Percentiles rank a stretch among this genome's conserved stretches.
Conservation (phyloP, 2,329 filamentous ascomycete genomes). For the Penicillium sp. region DNA sequence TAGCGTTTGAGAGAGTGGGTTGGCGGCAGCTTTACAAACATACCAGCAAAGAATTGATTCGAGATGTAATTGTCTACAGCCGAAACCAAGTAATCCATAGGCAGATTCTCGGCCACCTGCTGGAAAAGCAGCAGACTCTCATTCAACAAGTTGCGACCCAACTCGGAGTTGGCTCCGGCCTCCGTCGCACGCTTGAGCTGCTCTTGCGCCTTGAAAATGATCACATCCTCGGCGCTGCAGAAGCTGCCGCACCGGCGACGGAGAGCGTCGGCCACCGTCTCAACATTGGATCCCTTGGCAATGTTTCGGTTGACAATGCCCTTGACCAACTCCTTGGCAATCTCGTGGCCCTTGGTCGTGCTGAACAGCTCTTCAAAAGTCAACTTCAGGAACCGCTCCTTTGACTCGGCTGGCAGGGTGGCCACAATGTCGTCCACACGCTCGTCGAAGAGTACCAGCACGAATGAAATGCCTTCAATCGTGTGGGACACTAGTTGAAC, state of each 20-base stretch:
- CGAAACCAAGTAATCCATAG: conserved; percentile 74
- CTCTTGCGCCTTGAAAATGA: conserved; percentile 98
- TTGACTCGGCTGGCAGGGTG: conserved; percentile 69
- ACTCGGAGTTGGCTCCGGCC: conserved; percentile 71
- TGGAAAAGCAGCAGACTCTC: conserved; percentile 88
- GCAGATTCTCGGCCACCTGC: conserved; percentile 81
- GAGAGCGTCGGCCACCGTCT: conserved; percentile 94
- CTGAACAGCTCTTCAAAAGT: conserved; percentile 91
- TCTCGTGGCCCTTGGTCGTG: conserved; percentile 73
- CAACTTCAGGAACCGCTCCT: conserved; percentile 70
- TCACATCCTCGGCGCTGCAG: conserved; percentile 94
- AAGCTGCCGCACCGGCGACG: conserved; percentile 92
- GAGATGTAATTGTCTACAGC: conserved; percentile 77
- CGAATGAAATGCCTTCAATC: conserved; percentile 95
- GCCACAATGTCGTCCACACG: conserved; percentile 83
- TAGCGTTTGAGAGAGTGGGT: background rate
- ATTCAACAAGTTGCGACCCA: conserved; percentile 76
- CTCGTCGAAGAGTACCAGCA: conserved; percentile 92
- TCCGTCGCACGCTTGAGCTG: conserved; percentile 87
- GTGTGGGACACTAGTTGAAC: conserved; percentile 85
- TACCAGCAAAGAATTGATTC: conserved; percentile 83
- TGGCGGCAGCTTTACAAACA: conserved; percentile 19
- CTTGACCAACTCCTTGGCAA: conserved; percentile 93
- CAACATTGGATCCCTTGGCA: conserved; percentile 92
- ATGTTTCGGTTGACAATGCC: conserved; percentile 98